These are phyloP conservation scores for Flaveria floridana DNA, from an alignment of 140 eudicot genomes.

Conservation along the genomic window DNA sequence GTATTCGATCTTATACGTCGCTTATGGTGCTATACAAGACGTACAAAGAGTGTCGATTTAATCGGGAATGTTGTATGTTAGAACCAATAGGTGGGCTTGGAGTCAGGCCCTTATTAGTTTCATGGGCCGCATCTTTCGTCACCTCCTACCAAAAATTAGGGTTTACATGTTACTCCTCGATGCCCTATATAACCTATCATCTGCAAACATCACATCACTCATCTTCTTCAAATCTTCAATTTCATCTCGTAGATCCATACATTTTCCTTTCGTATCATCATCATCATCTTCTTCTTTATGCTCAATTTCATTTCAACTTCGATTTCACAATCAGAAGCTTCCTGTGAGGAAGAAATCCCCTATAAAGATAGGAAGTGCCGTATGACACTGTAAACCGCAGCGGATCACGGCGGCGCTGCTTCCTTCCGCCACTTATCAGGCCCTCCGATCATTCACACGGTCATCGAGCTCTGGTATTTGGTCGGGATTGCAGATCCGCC, in stretches of 20 bases:
- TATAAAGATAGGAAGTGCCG: conserved; percentile 64
- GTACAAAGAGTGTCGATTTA: too few species aligned
- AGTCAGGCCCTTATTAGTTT: too few species aligned
- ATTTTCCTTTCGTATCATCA: too few species aligned
- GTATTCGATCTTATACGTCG: too few species aligned
- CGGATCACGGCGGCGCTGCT: conserved; percentile 33
- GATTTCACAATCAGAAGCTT: neutral
- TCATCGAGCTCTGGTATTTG: conserved; percentile 26
- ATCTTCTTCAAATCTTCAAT: neutral
- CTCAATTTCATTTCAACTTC: neutral
- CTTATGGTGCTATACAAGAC: too few species aligned
- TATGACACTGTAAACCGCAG: conserved; percentile 71
- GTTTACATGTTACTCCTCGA: neutral
- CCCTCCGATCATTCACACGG: conserved; percentile 35
- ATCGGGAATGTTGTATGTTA: too few species aligned
- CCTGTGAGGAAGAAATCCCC: conserved; percentile 46
- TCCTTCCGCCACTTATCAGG: conserved; percentile 53
- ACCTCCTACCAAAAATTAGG: neutral
- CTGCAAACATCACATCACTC: neutral
- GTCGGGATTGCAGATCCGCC: conserved; percentile 36
- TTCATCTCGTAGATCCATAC: neutral
- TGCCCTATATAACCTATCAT: neutral
- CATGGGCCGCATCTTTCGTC: too few species aligned
- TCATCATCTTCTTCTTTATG: too few species aligned
- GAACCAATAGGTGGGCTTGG: too few species aligned